Evolutionary conservation across 2,329 filamentous ascomycete genomes (phyloP).

Genomic region (Microdochium trichocladiopsis): DNA sequence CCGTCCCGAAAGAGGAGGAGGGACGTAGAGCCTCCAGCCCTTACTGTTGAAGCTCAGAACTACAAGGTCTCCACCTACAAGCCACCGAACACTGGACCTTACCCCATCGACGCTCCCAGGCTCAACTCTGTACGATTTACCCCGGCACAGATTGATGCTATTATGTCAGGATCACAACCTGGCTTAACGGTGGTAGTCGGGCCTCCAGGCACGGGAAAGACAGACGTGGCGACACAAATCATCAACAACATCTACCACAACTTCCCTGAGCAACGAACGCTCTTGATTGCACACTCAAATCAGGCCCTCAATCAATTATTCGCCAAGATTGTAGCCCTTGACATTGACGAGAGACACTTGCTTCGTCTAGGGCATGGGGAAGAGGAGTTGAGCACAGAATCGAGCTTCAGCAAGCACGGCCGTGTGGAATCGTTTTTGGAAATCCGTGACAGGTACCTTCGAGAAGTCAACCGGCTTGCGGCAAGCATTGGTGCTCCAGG

Average conservation of each 20-base stretch:
- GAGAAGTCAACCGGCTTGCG: slow-evolving; percentile 81
- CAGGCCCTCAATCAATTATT: slow-evolving; percentile 97
- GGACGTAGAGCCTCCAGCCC: slow-evolving; percentile 57
- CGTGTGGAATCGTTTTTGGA: slow-evolving; percentile 93
- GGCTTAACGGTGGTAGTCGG: slow-evolving; percentile 91
- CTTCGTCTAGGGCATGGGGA: slow-evolving; percentile 91
- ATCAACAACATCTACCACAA: slow-evolving; percentile 99
- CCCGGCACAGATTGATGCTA: slow-evolving; percentile 82
- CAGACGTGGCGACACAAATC: slow-evolving; percentile 97
- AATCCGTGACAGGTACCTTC: slow-evolving; percentile 69
- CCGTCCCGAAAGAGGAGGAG: slow-evolving; percentile 82
- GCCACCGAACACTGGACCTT: slow-evolving; percentile 82
- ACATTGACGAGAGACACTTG: slow-evolving; percentile 92
- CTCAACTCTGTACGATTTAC: slow-evolving; percentile 84
- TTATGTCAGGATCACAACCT: slow-evolving; percentile 88
- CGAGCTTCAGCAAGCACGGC: slow-evolving; percentile 88
- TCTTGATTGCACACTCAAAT: slow-evolving; percentile 94
- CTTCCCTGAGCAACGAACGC: slow-evolving; percentile 84
- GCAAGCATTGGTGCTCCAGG: slow-evolving; percentile 80
- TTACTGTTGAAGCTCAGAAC: slow-evolving; percentile 56
- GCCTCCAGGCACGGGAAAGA: slow-evolving; percentile 94
- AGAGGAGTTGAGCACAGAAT: slow-evolving; percentile 81
- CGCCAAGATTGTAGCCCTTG: slow-evolving; percentile 91
- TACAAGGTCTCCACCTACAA: slow-evolving; percentile 86
- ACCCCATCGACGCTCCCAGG: slow-evolving; percentile 76